These are phyloP conservation scores for Wallacemonas rigidus DNA, from an alignment of 208 protist genomes.

Conservation along the genomic window DNA sequence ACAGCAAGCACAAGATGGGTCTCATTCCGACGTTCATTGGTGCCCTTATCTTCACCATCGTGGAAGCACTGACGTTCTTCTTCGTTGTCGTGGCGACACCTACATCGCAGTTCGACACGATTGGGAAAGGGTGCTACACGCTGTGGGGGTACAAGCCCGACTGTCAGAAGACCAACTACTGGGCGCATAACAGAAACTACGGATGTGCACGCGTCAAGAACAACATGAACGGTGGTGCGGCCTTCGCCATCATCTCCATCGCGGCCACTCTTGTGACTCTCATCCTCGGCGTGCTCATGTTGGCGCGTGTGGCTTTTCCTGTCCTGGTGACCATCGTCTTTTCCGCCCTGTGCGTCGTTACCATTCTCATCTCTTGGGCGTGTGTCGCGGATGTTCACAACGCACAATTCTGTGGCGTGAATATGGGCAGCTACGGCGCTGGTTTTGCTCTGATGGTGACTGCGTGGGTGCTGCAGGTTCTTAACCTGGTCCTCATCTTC, in stretches of 20 bases:
- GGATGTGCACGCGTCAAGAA: slow-evolving; percentile 21
- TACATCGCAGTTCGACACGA: slow-evolving; percentile 1
- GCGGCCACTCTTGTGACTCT: slow-evolving; percentile 30
- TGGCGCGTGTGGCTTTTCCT: slow-evolving; percentile 18
- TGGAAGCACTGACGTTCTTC: slow-evolving; percentile 34
- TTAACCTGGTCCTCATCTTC: slow-evolving; percentile 24
- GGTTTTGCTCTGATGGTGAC: slow-evolving; percentile 53
- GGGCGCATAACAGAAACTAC: slow-evolving; percentile 19
- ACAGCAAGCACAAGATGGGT: slow-evolving; percentile 25
- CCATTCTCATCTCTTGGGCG: slow-evolving; percentile 47
- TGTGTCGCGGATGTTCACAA: slow-evolving; percentile 49
- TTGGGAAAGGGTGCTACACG: slow-evolving; percentile 26
- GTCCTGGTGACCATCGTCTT: slow-evolving; percentile 26
- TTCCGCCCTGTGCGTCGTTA: slow-evolving; percentile 30
- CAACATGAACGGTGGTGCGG: slow-evolving; percentile 33
- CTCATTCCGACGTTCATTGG: slow-evolving; percentile 23
- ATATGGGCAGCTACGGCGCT: slow-evolving; percentile 25
- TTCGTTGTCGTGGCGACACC: slow-evolving; percentile 33
- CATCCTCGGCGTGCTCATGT: slow-evolving; percentile 30
- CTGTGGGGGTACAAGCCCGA: slow-evolving; percentile 40
- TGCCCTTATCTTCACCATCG: slow-evolving; percentile 28
- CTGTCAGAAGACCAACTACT: slow-evolving; percentile 23
- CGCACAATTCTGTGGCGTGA: slow-evolving; percentile 31
- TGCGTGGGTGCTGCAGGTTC: slow-evolving; percentile 39
- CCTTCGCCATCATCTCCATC: slow-evolving; percentile 44